Evolutionary conservation across 2,329 filamentous ascomycete genomes (phyloP).

Genomic region (Pestalotiopsis sp.): DNA sequence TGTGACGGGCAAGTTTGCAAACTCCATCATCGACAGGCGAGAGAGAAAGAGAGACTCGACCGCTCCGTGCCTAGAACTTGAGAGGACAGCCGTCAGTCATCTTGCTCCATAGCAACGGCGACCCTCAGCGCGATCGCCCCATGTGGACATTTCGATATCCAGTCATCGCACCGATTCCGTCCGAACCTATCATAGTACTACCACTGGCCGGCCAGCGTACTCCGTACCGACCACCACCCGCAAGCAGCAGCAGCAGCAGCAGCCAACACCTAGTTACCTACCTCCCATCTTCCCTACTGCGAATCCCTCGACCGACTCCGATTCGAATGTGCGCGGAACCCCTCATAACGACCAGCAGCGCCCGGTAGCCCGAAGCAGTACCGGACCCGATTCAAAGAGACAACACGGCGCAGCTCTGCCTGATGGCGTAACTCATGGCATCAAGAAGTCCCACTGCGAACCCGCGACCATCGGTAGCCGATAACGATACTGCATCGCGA

Average conservation of each 20-base stretch:
- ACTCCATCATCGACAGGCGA: not conserved
- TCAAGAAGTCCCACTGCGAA: slow-evolving; percentile 55
- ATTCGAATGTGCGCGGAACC: not conserved
- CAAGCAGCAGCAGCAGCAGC: not conserved
- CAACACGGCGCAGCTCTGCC: slow-evolving; percentile 30
- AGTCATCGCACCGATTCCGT: not conserved
- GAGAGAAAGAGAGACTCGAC: not conserved
- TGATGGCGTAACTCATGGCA: slow-evolving; percentile 70
- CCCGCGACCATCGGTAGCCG: slow-evolving; percentile 51
- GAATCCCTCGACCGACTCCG: not conserved
- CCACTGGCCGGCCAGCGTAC: not conserved
- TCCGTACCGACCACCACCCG: not conserved
- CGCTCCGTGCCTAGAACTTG: no score
- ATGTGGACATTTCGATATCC: not conserved
- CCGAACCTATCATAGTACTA: not conserved
- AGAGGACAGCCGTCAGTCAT: not conserved
- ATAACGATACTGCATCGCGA: slow-evolving; percentile 53
- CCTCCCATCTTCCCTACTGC: not conserved
- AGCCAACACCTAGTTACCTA: not conserved
- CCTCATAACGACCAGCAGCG: not conserved
- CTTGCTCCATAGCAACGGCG: not conserved
- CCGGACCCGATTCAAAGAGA: not conserved
- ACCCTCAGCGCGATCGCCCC: not conserved
- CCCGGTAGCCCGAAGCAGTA: not conserved
- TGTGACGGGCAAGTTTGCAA: not conserved